Evolutionary conservation across 202 grass and related monocot species (phyloP), one percentile per base, ranked within the genome.

Genomic region (Panicum virgatum): DNA sequence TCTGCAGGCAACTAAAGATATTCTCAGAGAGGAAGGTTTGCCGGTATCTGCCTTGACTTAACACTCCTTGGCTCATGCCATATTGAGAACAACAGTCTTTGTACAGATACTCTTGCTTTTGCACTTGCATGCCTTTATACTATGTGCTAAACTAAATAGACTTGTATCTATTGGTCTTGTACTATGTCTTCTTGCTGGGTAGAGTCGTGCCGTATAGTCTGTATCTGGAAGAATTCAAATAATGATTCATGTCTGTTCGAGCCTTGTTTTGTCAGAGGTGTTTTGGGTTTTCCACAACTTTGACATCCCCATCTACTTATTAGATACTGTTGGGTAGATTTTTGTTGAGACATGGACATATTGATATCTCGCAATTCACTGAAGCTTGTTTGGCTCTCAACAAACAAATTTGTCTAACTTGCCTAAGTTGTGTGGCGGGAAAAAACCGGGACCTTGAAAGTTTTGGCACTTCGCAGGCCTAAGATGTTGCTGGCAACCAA

Each of bases 1-100:
- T 70, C 13, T 93, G 39, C 96, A 96, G 90, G 90, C 96, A 39
- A 76, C 84, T 48, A 99, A 90, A 82, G 96, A 90, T 81, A 99
- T 99, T 87, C 92, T 99, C 22, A 88, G 89, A 79, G 96, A 99
- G 91, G 96, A 99, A 99, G 96, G 96, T 89, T 96, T 99, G 59
- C 85, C 74, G 87, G 96, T 99, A 96, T 77, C 67, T 83, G 18
- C 85, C 65, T 85, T 78, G 68, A 67, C 30, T 68, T 52, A 69
- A 57, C 74, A 79, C 68, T 69, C 46, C 15, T 74, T 25, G 32
- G 23, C 52, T 72, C n/a, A 63, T 62, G 12, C 4, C 44, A 27
- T 77, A 60, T 45, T 74, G 13, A 73, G 29, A 66, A 56, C 66
- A 56, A 73, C 12, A n/a, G 45, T 37, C 54, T 20, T 46, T 72